Evolutionary conservation across 441 rosid species (phyloP).

Genomic region (Croton laevigatus): DNA sequence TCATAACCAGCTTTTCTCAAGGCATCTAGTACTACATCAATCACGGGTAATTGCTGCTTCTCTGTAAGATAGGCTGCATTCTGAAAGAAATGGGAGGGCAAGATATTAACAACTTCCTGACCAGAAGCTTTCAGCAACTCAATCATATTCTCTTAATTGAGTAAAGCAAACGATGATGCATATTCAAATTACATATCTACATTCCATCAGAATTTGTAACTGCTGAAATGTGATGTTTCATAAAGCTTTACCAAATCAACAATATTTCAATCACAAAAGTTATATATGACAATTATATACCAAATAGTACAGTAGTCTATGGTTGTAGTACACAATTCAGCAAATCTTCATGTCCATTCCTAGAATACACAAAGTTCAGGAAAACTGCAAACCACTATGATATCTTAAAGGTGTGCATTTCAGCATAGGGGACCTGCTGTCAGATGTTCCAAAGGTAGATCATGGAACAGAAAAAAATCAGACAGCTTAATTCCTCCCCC

Average conservation of each 20-base stretch:
- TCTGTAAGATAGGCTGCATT: constrained; percentile 61
- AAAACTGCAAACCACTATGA: background rate
- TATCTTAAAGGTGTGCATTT: background rate
- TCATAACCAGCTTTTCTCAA: constrained; percentile 51
- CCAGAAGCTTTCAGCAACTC: background rate
- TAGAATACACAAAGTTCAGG: background rate
- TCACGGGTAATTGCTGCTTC: constrained; percentile 39
- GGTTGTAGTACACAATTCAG: background rate
- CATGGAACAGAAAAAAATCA: background rate
- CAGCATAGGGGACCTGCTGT: background rate
- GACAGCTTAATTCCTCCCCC: background rate
- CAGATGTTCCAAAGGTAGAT: background rate
- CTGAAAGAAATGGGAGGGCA: constrained; percentile 34
- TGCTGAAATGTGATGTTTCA: background rate
- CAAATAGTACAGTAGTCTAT: background rate
- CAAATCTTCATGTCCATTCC: background rate
- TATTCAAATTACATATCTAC: background rate
- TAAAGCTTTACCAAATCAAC: background rate
- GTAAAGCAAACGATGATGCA: background rate
- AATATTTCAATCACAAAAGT: background rate
- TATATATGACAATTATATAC: background rate
- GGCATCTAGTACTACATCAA: constrained; percentile 43
- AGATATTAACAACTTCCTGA: background rate
- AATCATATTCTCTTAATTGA: background rate
- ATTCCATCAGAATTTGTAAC: background rate